Base-by-base conservation (phyloP, 192 early-diverging fungal genomes). In the Coemansia sp. region DNA sequence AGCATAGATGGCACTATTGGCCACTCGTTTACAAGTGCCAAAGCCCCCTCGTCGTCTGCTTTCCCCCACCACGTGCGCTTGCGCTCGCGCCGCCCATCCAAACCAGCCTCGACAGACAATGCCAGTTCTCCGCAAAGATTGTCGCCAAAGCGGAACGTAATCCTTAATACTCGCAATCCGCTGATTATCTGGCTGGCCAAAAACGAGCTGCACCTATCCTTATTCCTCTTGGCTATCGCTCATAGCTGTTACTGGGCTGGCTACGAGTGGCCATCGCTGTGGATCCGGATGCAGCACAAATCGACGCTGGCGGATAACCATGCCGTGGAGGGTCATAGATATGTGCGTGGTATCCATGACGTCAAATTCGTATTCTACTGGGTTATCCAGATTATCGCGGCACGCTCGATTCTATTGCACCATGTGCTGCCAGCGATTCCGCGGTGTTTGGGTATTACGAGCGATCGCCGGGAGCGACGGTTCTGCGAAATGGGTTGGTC, bases 281-380 rank as follows among this genome's bases (percentile, higher is more conserved):
- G 67, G 67, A 58, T 74, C 43, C 28, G 33, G 36, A 70, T 80
- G 61, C 72, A 80, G 40, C 77, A 80, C 61, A 33, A 50, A 31
- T 39, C 66, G 9, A 45, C 21, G 8, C 26, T 35, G 23, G 63
- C 59, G 8, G 50, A 40, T 34, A 55, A 38, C 14, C 36, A 43
- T 16, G 46, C 21, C 2, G 23, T 9, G 21, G 57, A 18, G 9
- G 50, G 42, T n/a, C 39, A 26, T 13, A 50, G 59, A 20, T 80
- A 63, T 20, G 73, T 74, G 33, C 68, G 77, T 36, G 88, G 90
- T 14, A 38, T 37, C 7, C 65, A 86, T 16, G 89, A 92, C 60
- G 37, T 82, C n/a, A 84, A 79, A 33, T 87, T 90, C 67, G 83
- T 91, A 5, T 56, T 53, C 28, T 87, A 87, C 70, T 91, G 89